Evolutionary conservation across 176 grass and related monocot species (phyloP).

Genomic region (Oryza punctata): DNA sequence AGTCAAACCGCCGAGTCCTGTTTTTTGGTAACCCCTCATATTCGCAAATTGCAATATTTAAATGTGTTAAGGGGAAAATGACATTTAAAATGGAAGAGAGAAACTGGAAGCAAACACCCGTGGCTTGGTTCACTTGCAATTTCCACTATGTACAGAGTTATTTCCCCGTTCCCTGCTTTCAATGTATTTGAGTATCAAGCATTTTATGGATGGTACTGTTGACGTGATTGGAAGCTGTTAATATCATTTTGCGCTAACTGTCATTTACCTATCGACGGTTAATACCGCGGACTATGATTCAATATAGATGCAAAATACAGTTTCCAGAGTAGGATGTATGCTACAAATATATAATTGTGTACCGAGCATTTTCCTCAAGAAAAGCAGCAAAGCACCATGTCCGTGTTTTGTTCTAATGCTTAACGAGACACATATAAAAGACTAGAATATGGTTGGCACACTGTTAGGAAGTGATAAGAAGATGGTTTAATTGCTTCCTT

Average conservation of each 20-base stretch:
- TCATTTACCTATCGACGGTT: neutral
- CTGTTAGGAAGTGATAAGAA: neutral
- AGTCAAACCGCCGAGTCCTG: neutral
- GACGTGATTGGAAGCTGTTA: neutral
- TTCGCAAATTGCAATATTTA: neutral
- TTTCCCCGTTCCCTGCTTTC: neutral
- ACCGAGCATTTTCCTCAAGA: neutral
- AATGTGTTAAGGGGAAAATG: neutral
- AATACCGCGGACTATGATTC: neutral
- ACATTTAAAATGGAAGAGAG: neutral
- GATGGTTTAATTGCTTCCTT: neutral
- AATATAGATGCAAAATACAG: neutral
- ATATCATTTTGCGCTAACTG: neutral
- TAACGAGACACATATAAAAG: neutral
- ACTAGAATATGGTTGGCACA: too few species aligned
- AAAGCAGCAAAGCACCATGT: neutral
- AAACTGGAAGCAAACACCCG: neutral
- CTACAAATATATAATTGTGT: neutral
- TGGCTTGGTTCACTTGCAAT: neutral
- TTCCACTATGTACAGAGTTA: neutral
- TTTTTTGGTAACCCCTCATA: too few species aligned
- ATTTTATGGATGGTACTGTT: constrained; percentile 1
- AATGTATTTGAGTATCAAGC: neutral
- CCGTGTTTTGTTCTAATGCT: neutral
- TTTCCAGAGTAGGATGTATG: neutral